Conservation (phyloP, 768 basidiomycete genomes). For the Amanita rubescens region DNA sequence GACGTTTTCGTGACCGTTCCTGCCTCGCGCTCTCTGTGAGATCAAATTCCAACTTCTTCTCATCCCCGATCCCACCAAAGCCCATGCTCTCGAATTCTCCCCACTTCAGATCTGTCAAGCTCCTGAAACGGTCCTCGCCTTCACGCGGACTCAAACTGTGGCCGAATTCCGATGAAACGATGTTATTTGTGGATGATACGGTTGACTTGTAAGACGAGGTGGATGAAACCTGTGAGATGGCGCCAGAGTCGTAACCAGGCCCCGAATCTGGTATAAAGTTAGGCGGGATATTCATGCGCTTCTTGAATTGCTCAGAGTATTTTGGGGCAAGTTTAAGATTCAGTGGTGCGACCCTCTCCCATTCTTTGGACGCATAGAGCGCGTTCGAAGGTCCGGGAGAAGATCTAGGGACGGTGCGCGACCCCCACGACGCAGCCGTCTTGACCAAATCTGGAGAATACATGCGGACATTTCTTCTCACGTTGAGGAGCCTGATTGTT, state of each 20-base stretch:
- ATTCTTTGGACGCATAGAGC: conserved; percentile 60
- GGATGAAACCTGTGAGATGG: conserved; percentile 28
- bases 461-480: conserved; percentile 77
- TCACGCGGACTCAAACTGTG: conserved; percentile 31
- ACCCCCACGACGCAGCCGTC: conserved; percentile 43
- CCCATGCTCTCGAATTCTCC: conserved; percentile 85
- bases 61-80: conserved; percentile 51
- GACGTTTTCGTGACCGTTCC: conserved; percentile 65
- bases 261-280: conserved; percentile 50
- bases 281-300: conserved; percentile 62
- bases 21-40: conserved; percentile 75
- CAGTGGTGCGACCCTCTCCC: conserved; percentile 64
- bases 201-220: conserved; percentile 35
- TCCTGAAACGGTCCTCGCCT: conserved; percentile 68
- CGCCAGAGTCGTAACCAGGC: conserved; percentile 21
- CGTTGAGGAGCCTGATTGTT: conserved; percentile 68
- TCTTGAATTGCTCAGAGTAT: conserved; percentile 71
- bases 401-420: conserved; percentile 11
- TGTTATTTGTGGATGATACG: conserved; percentile 21
- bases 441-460: conserved; percentile 84
- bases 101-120: conserved; percentile 84
- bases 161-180: conserved; percentile 24
- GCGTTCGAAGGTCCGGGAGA: conserved; percentile 25
- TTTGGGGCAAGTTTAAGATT: conserved; percentile 54
- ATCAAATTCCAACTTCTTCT: conserved; percentile 87